Evolutionary conservation across 257 asterid genomes (phyloP).

Genomic region (Schizonepeta tenuifolia): DNA sequence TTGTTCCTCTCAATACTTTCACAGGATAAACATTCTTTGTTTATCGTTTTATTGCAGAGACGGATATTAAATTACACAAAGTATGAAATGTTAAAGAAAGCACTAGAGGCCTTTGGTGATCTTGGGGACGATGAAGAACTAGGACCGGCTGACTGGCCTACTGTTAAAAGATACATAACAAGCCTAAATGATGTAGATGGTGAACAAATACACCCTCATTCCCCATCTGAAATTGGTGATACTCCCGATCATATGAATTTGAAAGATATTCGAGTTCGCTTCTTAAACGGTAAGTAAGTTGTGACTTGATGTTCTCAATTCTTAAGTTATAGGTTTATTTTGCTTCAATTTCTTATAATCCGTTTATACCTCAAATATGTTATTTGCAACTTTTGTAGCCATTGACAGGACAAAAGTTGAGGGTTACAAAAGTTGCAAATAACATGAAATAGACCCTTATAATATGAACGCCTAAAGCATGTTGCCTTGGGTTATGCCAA

Average conservation of each 20-base stretch:
- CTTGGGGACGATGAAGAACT: constrained; percentile 98
- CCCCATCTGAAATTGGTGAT: constrained; percentile 50
- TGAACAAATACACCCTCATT: constrained; percentile 73
- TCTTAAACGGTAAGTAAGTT: constrained; percentile 73
- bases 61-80: constrained; percentile 81
- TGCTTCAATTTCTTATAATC: not conserved
- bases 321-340: constrained; percentile 23
- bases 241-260: constrained; percentile 60
- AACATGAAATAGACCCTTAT: no score
- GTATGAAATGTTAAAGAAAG: constrained; percentile 94
- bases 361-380: constrained; percentile 19
- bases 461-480: no score
- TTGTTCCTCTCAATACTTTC: constrained; percentile 12
- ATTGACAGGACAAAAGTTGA: not conserved
- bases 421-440: no score
- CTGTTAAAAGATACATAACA: constrained; percentile 74
- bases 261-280: constrained; percentile 80
- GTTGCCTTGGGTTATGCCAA: not conserved
- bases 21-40: not conserved
- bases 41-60: constrained; percentile 50
- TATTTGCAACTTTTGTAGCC: constrained; percentile 20
- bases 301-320: constrained; percentile 26
- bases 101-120: constrained; percentile 84
- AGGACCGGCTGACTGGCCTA: constrained; percentile 96
- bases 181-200: constrained; percentile 71